A percentile compares a stretch with the other conserved stretches of the same genome.
Evolutionary conservation across 495 filamentous ascomycete species (phyloP).

Genomic region (Peziza echinospora): DNA sequence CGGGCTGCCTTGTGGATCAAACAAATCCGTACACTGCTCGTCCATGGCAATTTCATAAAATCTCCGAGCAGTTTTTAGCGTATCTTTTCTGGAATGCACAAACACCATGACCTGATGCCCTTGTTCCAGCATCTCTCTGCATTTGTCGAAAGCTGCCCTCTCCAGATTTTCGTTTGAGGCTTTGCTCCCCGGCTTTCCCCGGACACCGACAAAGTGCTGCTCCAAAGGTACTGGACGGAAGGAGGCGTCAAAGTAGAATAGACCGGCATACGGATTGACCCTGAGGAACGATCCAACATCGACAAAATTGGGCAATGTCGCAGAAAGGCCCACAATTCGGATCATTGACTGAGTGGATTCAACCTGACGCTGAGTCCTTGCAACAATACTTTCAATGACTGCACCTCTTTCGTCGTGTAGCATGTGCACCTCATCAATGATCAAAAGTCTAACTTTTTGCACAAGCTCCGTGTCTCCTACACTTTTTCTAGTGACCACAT

Average conservation of each 20-base stretch:
- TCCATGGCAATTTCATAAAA: constrained; percentile 73
- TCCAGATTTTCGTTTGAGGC: constrained; percentile 75
- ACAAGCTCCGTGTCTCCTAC: constrained; percentile 94
- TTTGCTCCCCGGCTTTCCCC: constrained; percentile 65
- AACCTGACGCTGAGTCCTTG: constrained; percentile 83
- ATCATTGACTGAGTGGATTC: constrained; percentile 96
- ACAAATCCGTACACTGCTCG: constrained; percentile 49
- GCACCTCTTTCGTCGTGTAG: constrained; percentile 93
- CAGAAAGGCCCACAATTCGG: constrained; percentile 82
- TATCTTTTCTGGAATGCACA: constrained; percentile 91
- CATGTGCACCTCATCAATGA: constrained; percentile 99
- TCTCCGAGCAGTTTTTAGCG: constrained; percentile 63
- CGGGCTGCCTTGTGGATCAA: constrained; percentile 52
- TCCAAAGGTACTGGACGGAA: constrained; percentile 92
- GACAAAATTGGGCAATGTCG: constrained; percentile 85
- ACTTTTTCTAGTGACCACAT: constrained; percentile 90
- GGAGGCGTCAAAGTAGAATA: constrained; percentile 94
- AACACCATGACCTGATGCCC: constrained; percentile 98
- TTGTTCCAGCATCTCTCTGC: constrained; percentile 67
- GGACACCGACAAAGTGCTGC: constrained; percentile 92
- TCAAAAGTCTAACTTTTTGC: constrained; percentile 85
- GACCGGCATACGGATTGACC: constrained; percentile 75
- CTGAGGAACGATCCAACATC: constrained; percentile 94
- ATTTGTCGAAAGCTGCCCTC: constrained; percentile 69
- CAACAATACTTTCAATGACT: constrained; percentile 85